Conservation (phyloP, 176 grass and related monocot genomes). For the Thinopyrum elongatum region DNA sequence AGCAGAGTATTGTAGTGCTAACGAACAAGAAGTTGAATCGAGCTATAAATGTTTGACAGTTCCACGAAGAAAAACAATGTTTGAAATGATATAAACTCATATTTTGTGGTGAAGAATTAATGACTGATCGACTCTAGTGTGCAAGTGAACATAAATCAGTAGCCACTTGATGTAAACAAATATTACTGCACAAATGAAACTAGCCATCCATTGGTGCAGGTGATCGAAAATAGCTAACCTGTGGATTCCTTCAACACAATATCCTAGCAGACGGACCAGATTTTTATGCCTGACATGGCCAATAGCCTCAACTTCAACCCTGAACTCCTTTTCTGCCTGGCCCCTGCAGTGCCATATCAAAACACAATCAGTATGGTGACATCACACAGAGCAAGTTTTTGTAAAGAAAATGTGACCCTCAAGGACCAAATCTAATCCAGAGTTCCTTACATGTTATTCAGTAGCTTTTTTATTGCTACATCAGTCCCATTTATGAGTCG, state of each 20-base stretch:
- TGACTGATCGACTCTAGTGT: background rate
- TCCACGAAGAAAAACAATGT: background rate
- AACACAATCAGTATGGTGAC: background rate
- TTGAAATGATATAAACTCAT: background rate
- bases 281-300: slow-evolving; percentile 29
- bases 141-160: background rate
- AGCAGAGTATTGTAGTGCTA: background rate
- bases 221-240: slow-evolving; percentile 4
- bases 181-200: background rate
- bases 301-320: slow-evolving; percentile 33
- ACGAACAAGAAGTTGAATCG: background rate
- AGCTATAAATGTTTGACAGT: background rate
- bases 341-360: slow-evolving; percentile 15
- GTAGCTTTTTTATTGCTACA: slow-evolving; percentile 25
- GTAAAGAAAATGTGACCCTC: too few species aligned
- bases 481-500: slow-evolving; percentile 23
- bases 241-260: slow-evolving; percentile 29
- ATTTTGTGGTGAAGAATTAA: background rate
- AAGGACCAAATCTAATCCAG: too few species aligned
- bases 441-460: slow-evolving; percentile 27
- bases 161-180: background rate
- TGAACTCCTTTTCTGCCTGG: slow-evolving; percentile 23
- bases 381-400: background rate
- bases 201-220: background rate
- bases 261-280: slow-evolving; percentile 19